phyloP scores from a whole-genome alignment of 805 yeast species.

The Cyberlindnera subsufficiens region DNA sequence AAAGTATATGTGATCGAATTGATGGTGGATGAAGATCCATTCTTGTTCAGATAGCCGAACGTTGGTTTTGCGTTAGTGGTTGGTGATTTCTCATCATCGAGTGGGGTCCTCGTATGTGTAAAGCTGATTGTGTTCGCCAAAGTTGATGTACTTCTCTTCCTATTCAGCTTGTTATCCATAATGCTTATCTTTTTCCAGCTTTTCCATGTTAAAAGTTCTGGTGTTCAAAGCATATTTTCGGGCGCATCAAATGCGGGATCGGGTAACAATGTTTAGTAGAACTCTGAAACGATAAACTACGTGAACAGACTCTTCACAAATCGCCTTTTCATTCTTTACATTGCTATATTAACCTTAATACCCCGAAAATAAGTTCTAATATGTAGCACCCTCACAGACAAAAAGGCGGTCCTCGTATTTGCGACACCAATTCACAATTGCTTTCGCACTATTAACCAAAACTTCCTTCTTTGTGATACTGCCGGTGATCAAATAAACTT shows the following conservation, averaged over 20 bases:
- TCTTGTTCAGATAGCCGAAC: slow-evolving; percentile 11
- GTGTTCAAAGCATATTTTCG: too few species aligned
- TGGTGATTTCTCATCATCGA: slow-evolving; percentile 2
- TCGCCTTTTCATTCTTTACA: not conserved
- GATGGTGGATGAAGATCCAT: slow-evolving; percentile 20
- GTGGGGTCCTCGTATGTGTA: slow-evolving; percentile 16
- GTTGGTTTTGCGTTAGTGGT: slow-evolving; percentile 3
- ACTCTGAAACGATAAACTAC: not conserved
- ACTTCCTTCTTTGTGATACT: slow-evolving; percentile 48
- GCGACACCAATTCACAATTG: slow-evolving; percentile 71
- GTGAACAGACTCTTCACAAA: not conserved
- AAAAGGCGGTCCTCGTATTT: slow-evolving; percentile 66
- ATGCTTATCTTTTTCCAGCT: too few species aligned
- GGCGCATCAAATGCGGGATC: too few species aligned
- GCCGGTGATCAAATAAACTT: slow-evolving; percentile 57
- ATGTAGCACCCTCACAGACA: slow-evolving; percentile 67
- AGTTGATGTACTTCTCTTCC: slow-evolving; percentile 23
- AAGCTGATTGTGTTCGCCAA: slow-evolving; percentile 23
- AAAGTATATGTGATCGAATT: slow-evolving; percentile 20
- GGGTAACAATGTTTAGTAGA: too few species aligned
- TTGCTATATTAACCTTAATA: too few species aligned
- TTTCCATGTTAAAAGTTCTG: too few species aligned
- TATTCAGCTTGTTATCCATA: slow-evolving; percentile 3
- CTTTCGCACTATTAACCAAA: slow-evolving; percentile 55
- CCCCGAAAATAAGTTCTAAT: slow-evolving; percentile 23